phyloP scores from a whole-genome alignment of 768 basidiomycete genomes.

The Psilocybe tampanensis region DNA sequence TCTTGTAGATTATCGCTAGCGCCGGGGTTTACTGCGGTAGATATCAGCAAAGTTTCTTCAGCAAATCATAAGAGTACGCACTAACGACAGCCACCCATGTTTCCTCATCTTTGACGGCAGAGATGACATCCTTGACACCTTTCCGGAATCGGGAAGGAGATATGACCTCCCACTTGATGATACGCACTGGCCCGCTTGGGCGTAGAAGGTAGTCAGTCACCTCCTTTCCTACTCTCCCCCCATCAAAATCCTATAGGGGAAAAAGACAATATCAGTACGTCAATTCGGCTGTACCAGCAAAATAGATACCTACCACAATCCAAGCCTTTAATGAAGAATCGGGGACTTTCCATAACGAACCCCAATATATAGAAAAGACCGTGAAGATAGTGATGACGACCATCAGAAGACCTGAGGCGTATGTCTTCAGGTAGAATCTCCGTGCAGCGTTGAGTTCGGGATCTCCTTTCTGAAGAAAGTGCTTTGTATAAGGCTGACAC shows the following conservation, averaged over 20 bases:
- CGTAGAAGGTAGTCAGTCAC: constrained; percentile 35
- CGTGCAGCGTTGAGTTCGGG: constrained; percentile 29
- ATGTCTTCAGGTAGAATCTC: constrained; percentile 44
- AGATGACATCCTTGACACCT: constrained; percentile 41
- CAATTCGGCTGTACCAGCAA: neutral
- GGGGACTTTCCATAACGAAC: constrained; percentile 47
- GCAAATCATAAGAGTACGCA: constrained; percentile 27
- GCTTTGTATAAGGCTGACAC: constrained; percentile 6
- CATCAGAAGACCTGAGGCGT: constrained; percentile 35
- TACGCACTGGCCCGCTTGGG: constrained; percentile 10
- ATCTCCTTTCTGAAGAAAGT: constrained; percentile 29
- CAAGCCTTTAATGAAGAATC: constrained; percentile 49
- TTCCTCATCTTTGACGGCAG: constrained; percentile 47
- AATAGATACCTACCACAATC: constrained; percentile 20
- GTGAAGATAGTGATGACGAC: constrained; percentile 47
- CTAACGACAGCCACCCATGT: constrained; percentile 56
- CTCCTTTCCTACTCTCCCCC: constrained; percentile 48
- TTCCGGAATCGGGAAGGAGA: constrained; percentile 42
- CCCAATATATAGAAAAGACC: constrained; percentile 63
- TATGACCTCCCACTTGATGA: constrained; percentile 44
- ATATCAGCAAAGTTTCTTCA: neutral
- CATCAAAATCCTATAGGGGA: constrained; percentile 60
- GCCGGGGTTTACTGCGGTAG: constrained; percentile 39
- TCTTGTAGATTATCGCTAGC: constrained; percentile 37
- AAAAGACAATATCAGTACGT: constrained; percentile 1